Conservation (phyloP, 1,284 basidiomycete species). For the Stereum hirsutum region DNA sequence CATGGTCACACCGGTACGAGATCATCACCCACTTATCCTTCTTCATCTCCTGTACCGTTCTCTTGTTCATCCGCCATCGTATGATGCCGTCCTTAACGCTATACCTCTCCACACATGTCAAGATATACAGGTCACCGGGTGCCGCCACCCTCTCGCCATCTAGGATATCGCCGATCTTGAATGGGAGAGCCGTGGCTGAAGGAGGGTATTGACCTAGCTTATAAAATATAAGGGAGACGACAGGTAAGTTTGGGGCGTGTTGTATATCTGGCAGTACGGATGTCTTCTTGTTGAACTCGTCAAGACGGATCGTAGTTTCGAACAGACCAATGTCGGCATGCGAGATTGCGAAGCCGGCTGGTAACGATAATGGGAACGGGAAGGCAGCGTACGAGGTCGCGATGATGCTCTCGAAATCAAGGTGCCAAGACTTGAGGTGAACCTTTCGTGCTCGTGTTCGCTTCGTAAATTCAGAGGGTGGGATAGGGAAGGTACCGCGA, state of each 20-base stretch:
- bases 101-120: no score
- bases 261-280: conserved; percentile 17
- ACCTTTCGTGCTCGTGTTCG: conserved; percentile 15
- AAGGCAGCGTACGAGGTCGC: conserved; percentile 17
- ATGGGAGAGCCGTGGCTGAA: no score
- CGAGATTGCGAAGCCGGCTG: conserved; percentile 9
- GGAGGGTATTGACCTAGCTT: no score
- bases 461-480: conserved; percentile 15
- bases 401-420: conserved; percentile 24
- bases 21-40: no score
- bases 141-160: no score
- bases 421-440: conserved; percentile 21
- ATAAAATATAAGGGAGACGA: neutral
- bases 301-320: conserved; percentile 15
- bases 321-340: conserved; percentile 20
- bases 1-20: no score
- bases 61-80: no score
- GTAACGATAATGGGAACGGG: conserved; percentile 21
- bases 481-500: conserved; percentile 19
- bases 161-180: no score
- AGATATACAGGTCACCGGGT: no score
- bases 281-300: conserved; percentile 11
- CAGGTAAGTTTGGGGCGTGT: conserved; percentile 1
- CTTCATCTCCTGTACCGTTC: no score
- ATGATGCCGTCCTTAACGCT: no score